Conservation (phyloP, 2,329 filamentous ascomycete genomes). For the Aspergillus sp. region DNA sequence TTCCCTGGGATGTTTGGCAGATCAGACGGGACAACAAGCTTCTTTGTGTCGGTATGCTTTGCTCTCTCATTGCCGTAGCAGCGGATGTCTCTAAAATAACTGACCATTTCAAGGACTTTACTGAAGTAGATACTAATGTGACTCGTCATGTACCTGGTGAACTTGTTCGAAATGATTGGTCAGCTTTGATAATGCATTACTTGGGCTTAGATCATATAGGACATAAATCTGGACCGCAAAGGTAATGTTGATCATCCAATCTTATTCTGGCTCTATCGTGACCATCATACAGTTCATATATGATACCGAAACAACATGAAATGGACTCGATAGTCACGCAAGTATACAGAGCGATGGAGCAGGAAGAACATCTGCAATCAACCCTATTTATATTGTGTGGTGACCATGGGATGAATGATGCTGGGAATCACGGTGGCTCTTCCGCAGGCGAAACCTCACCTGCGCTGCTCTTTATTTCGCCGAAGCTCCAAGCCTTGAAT, state of each 20-base stretch:
- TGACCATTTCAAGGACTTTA: constrained; percentile 71
- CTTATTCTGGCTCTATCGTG: constrained; percentile 11
- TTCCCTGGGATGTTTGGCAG: constrained; percentile 88
- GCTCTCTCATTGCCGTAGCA: not conserved
- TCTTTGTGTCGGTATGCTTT: constrained; percentile 85
- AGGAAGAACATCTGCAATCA: constrained; percentile 67
- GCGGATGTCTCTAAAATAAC: not conserved
- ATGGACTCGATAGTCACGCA: constrained; percentile 82
- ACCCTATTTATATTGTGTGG: constrained; percentile 85
- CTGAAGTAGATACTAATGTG: constrained; percentile 96
- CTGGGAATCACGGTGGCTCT: constrained; percentile 93
- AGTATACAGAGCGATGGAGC: constrained; percentile 75
- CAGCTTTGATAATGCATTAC: constrained; percentile 91
- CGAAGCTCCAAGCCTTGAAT: constrained; percentile 67
- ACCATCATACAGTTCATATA: constrained; percentile 65
- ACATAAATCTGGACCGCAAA: constrained; percentile 87
- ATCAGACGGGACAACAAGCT: constrained; percentile 90
- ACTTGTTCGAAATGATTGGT: constrained; percentile 78
- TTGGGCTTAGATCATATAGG: constrained; percentile 96
- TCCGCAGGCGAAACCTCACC: constrained; percentile 92
- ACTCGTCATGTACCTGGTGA: constrained; percentile 83
- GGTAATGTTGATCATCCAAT: constrained; percentile 47
- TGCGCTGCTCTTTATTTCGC: constrained; percentile 86
- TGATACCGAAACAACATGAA: constrained; percentile 88
- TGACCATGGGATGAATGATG: constrained; percentile 99